Evolutionary conservation across 1,139 yeast genomes (phyloP).

Genomic region (Spencermartinsiella ligniputridi): DNA sequence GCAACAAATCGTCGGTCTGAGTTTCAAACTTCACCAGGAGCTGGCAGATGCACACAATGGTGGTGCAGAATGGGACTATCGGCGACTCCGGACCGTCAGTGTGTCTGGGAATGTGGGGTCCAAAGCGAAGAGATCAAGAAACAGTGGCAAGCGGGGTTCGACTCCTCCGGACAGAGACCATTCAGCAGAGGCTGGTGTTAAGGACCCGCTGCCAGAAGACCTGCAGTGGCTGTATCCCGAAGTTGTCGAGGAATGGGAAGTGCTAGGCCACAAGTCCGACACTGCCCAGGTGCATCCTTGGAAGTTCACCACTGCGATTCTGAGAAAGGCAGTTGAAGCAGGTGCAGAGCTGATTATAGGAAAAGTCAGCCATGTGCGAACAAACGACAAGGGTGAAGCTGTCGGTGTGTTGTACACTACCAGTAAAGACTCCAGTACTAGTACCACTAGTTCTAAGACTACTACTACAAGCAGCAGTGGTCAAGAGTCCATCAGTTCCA

Average conservation of each 20-base stretch:
- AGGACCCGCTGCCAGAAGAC: constrained; percentile 51
- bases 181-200: neutral
- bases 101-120: constrained; percentile 69
- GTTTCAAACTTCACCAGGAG: constrained; percentile 81
- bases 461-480: no score
- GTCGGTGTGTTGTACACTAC: constrained; percentile 21
- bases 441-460: neutral
- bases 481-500: constrained; percentile 60
- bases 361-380: constrained; percentile 60
- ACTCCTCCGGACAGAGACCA: no score
- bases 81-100: constrained; percentile 81
- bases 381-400: constrained; percentile 20
- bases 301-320: constrained; percentile 76
- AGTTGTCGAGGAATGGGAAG: constrained; percentile 68
- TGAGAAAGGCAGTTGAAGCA: constrained; percentile 74
- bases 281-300: constrained; percentile 98
- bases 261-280: constrained; percentile 78
- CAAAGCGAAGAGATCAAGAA: neutral
- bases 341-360: constrained; percentile 86
- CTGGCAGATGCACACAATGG: constrained; percentile 77
- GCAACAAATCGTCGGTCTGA: constrained; percentile 84
- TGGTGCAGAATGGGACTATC: constrained; percentile 84
- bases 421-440: constrained; percentile 20
- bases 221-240: constrained; percentile 77
- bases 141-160: neutral